Base-by-base conservation (phyloP, 1,139 yeast species). In the Hanseniaspora sp. region DNA sequence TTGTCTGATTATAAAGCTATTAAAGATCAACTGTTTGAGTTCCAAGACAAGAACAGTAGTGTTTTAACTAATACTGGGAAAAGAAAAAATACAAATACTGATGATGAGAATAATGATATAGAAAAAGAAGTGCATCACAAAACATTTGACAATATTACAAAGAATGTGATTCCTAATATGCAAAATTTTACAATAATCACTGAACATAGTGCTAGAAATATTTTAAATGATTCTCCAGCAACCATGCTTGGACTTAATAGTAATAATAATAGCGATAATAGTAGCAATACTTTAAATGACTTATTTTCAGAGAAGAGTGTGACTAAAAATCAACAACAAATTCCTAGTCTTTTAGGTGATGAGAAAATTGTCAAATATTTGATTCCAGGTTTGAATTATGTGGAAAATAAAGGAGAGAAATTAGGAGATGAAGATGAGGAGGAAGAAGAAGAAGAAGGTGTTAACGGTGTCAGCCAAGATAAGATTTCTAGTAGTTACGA, bases 301-400 rank as follows among this genome's bases (percentile, higher is more conserved):
- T 39, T 39, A n/a, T 18, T 39, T 18, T 18, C 11, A 9, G n/a
- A 11, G 9, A 39, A 39, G 17, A 39, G 17, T 17, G 7, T 11
- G 17, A 5, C 31, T 41, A 11, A 38, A n/a, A 46, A 30, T 15
- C n/a, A 29, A 28, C 53, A 48, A 15, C 53, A 48, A 28, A 48
- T 48, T 28, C 56, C 56, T 12, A 54, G 54, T 49, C 31, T 54
- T 33, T 29, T 54, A 34, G 49, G 54, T 1, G 54, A 51, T 42
- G 56, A 54, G 7, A 42, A 54, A 31, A 49, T 54, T 9, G 56
- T 54, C 1, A 45, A 43, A 13, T 52, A 54, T 17, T 15, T 54
- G 52, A 46, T 54, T 23, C 56, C 56, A 15, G 56, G 56, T 9
- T 43, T 54, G 13, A 42, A 40, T 23, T 30, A 43, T 37, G 43